These are phyloP conservation scores for Starmerella bombicola DNA, from an alignment of 805 yeast genomes.

Conservation along the genomic window DNA sequence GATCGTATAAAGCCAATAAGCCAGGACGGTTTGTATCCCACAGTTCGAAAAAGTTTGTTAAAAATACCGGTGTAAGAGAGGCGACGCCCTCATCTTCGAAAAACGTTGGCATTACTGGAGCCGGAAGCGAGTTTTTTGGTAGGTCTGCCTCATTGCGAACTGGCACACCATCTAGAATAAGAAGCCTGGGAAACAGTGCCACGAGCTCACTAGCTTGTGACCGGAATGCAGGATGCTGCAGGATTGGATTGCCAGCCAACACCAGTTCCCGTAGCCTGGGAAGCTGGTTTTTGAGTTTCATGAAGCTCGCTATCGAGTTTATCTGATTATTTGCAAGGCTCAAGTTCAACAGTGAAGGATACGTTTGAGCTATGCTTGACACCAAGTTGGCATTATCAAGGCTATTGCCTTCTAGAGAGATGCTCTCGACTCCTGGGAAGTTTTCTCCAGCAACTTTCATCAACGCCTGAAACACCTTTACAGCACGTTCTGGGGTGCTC, in stretches of 20 bases:
- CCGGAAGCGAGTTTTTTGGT: constrained; percentile 26
- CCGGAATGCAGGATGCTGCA: constrained; percentile 37
- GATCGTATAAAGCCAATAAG: constrained; percentile 60
- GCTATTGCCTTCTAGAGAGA: constrained; percentile 41
- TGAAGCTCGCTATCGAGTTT: constrained; percentile 45
- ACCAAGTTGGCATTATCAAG: constrained; percentile 49
- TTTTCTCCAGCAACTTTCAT: constrained; percentile 64
- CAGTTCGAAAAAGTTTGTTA: constrained; percentile 56
- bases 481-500: constrained; percentile 44
- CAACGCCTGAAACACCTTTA: constrained; percentile 82
- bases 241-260: constrained; percentile 66
- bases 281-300: constrained; percentile 67
- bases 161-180: constrained; percentile 62
- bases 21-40: constrained; percentile 76
- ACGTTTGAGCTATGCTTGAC: constrained; percentile 54
- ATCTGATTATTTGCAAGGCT: constrained; percentile 70
- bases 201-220: constrained; percentile 40
- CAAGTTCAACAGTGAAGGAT: constrained; percentile 64
- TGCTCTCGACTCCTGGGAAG: constrained; percentile 43
- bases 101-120: constrained; percentile 47
- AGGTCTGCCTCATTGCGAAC: constrained; percentile 64
- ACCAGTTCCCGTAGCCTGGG: constrained; percentile 61
- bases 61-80: constrained; percentile 58
- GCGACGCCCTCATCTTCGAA: constrained; percentile 69
- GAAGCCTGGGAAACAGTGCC: constrained; percentile 64